Evolutionary conservation across 2,329 filamentous ascomycete genomes (phyloP), one percentile per base, ranked within the genome.

Genomic region (Chalaropsis ovoidea): DNA sequence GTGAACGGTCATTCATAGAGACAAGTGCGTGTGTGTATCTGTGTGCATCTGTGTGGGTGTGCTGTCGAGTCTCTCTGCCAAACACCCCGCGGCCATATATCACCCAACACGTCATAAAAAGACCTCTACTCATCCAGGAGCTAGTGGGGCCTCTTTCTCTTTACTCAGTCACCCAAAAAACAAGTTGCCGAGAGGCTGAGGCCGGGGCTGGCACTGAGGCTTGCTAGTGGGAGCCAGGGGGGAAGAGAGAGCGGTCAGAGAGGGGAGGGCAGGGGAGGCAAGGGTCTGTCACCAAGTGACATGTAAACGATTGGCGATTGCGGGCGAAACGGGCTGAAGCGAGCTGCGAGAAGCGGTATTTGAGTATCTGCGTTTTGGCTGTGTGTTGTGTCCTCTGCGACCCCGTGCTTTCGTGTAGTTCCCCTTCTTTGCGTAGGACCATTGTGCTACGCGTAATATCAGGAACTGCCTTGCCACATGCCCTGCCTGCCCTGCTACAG

Each of bases 101-200:
- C 35, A 39, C 8, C 8, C 8, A 39, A 39, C 35, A 39, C 35
- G 35, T 39, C 35, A 39, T 10, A 39, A 1, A 39, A 3, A 35
- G 22, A 35, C 1, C 43, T 19, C 43, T n/a, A 2, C n/a, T 47
- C 43, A 5, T 47, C 3, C 15, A 10, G n/a, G n/a, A n/a, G n/a
- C 43, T n/a, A 47, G 43, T 47, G 43, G 35, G 35, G 35, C 35
- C 35, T n/a, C n/a, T n/a, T n/a, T n/a, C n/a, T n/a, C n/a, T 39
- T 39, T 39, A 10, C 35, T 39, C 35, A 27, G 24, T 24, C 19
- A 52, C 47, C 24, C n/a, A n/a, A 24, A 2, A 24, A 8, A 24
- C 24, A 24, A 22, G 47, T 52, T 52, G 8, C 47, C 47, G 47
- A 52, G 47, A 19, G 47, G 47, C 47, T 52, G 47, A 52, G 47